Base-by-base conservation (phyloP, 768 basidiomycete genomes). In the Leccinum subtestaceum region DNA sequence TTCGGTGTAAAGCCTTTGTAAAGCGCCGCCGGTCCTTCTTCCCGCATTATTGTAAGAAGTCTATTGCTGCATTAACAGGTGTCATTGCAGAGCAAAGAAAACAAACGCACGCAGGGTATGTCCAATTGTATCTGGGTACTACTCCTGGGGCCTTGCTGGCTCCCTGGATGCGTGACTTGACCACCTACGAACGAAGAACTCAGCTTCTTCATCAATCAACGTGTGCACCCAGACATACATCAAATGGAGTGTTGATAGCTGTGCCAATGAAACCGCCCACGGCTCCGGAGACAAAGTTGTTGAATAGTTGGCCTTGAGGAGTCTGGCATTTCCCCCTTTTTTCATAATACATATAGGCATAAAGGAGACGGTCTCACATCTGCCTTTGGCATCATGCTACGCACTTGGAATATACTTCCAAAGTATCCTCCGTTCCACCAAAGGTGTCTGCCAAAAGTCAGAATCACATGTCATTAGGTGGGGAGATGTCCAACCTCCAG, bases 371-470 rank as follows among this genome's bases (percentile, higher is more conserved):
- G 12, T 67, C 80, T 57, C 65, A 93, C 95, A 76, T 93, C 83
- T 11, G 96, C 83, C 70, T 92, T 93, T 32, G 96, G 95, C 32
- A 99, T 76, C 63, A 93, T 61, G 2, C 79, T 68, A 59, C 87
- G 84, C 51, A 97, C 87, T 75, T 92, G 89, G 80, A 88, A 89
- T 69, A 99, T 98, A 57, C 86, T 84, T 23, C 91, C 91, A 62
- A 99, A 99, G 79, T 95, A 98, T 10, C 96, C 96, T 34, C 93
- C 96, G 67, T 98, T 93, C 92, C 91, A 95, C 82, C 85, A 88
- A 31, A 93, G 65, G 66, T 95, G 92, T 67, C 89, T 91, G 50
- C 46, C 43, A 48, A 40, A 51, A 53, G 17, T 66, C 31, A 57
- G n/a, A 47, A 19, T 29, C 32, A 1, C 17, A 51, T 29, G 13